Evolutionary conservation across 345 rosid genomes (phyloP), one percentile per base, ranked within the genome.

Genomic region (Linum trigynum): DNA sequence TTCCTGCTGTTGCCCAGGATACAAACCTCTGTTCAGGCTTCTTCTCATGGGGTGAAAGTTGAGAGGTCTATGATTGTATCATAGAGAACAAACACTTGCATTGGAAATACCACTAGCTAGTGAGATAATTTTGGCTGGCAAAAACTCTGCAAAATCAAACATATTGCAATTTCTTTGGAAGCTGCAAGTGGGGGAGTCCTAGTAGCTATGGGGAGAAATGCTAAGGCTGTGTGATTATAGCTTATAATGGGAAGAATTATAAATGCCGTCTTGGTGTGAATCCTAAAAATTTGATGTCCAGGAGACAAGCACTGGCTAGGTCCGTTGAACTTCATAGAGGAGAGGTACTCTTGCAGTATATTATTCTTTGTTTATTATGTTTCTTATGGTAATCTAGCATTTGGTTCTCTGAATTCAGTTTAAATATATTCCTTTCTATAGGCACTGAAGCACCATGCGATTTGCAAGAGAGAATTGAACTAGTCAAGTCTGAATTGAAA

Each of bases 181-280:
- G 92, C 96, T 51, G 98, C 89, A 78, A 92, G 98, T 76, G 92
- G 96, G 63, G 98, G 98, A 58, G 73, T 89, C 64, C 80, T 92
- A 58, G 84, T 89, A 65, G 87, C 96, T 16, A 59, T 92, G 72
- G 98, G 89, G 76, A 83, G 75, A 76, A 87, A 88, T 64, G 69
- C 79, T 65, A 89, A 82, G 98, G 98, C 57, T 82, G 80, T 69
- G 87, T 82, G 3, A 82, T 92, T 63, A 81, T 87, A 41, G 69
- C 89, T 35, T 92, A 92, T 71, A 89, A 95, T 10, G 98, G 98
- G 62, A 92, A 92, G 83, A 92, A 92, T 67, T 92, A 92, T 76
- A 66, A 51, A 61, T 69, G 74, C 50, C 98, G 96, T 57, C 35
- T 17, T 32, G 65, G 55, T 42, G 45, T 89, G 76, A 84, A 83